Conservation (phyloP, 2,329 filamentous ascomycete genomes). For the Talaromyces sp. region DNA sequence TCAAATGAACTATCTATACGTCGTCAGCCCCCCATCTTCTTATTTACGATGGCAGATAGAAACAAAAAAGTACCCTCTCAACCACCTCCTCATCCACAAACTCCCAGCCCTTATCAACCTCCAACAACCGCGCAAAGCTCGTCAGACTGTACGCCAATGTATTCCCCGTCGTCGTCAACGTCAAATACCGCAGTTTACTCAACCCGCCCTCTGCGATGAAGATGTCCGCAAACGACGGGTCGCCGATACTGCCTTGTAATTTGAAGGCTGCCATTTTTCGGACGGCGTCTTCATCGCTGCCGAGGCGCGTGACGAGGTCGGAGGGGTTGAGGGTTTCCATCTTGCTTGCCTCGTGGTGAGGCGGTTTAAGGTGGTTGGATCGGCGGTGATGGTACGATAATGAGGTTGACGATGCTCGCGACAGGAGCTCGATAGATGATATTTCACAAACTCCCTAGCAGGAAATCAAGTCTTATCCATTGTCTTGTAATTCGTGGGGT, state of each 20-base stretch:
- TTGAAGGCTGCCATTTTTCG: slow-evolving; percentile 99
- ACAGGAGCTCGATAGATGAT: not conserved
- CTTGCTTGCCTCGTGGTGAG: not conserved
- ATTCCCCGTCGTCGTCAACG: slow-evolving; percentile 82
- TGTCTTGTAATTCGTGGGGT: not conserved
- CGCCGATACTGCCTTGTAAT: slow-evolving; percentile 88
- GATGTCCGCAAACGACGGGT: slow-evolving; percentile 91
- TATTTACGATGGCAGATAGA: not conserved
- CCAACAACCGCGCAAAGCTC: slow-evolving; percentile 77
- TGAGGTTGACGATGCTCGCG: not conserved
- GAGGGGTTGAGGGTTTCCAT: slow-evolving; percentile 55
- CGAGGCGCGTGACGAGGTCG: slow-evolving; percentile 55
- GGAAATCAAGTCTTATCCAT: not conserved
- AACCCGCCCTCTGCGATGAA: slow-evolving; percentile 90
- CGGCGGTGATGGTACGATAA: not conserved
- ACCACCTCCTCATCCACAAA: slow-evolving; percentile 50
- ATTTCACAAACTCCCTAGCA: not conserved
- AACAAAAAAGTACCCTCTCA: slow-evolving; percentile 49
- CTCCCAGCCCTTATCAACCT: slow-evolving; percentile 98
- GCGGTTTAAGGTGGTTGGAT: not conserved
- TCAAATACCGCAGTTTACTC: slow-evolving; percentile 71
- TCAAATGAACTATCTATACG: slow-evolving; percentile 72
- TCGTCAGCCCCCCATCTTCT: not conserved
- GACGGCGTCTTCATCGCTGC: slow-evolving; percentile 72
- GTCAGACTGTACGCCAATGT: slow-evolving; percentile 93